phyloP scores from a whole-genome alignment of 2,329 filamentous ascomycete species.

The Apiospora phragmitis region DNA sequence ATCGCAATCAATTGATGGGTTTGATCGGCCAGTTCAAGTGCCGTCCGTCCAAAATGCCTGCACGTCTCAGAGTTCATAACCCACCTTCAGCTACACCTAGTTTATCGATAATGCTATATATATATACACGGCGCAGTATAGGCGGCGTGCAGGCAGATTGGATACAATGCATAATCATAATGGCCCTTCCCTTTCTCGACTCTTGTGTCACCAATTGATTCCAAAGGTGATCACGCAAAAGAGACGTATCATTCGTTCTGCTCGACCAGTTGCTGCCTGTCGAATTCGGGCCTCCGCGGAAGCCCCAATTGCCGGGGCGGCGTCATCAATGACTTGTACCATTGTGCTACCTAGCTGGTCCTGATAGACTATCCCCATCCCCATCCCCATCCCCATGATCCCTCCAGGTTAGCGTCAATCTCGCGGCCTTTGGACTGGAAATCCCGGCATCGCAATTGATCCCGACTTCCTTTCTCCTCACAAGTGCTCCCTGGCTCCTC shows the following conservation, averaged over 20 bases:
- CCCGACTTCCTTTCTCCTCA: not conserved
- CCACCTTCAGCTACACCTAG: conserved; percentile 3
- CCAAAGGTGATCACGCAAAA: not conserved
- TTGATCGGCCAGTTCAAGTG: not conserved
- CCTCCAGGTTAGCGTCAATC: not conserved
- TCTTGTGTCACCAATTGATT: not conserved
- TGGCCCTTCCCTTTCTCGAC: not conserved
- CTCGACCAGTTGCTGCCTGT: not conserved
- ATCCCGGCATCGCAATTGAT: not conserved
- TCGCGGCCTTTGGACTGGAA: not conserved
- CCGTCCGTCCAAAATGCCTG: not conserved
- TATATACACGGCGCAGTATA: not conserved
- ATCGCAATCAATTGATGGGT: not conserved
- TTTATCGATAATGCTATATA: conserved; percentile 7
- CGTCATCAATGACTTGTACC: not conserved
- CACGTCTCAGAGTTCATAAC: not conserved
- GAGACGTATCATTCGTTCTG: not conserved
- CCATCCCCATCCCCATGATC: not conserved
- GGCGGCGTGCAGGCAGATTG: not conserved
- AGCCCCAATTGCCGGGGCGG: not conserved
- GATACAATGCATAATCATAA: not conserved
- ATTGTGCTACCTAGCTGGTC: not conserved
- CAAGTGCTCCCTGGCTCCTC: not conserved
- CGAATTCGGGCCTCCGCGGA: not conserved
- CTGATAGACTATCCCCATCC: not conserved